phyloP scores from a whole-genome alignment of 106 monocot species.

The Dioscorea dumetorum region DNA sequence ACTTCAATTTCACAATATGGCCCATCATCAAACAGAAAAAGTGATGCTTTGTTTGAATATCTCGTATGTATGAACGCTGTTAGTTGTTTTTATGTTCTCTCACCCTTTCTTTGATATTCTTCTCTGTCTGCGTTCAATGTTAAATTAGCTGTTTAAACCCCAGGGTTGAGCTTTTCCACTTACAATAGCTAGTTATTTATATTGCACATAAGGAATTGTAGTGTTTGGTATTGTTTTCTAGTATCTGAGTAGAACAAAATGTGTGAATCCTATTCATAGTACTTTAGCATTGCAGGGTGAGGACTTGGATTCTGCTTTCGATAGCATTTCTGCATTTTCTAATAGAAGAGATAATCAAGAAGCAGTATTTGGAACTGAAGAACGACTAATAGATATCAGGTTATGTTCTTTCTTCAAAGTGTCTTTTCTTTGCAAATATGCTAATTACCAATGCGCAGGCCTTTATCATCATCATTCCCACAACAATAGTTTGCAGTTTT shows the following conservation, averaged over 20 bases:
- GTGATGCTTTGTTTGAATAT: background rate
- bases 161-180: background rate
- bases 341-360: constrained; percentile 79
- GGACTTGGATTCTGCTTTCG: constrained; percentile 89
- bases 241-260: background rate
- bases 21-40: too few species aligned
- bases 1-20: too few species aligned
- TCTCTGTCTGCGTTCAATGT: background rate
- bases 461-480: too few species aligned
- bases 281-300: constrained; percentile 47
- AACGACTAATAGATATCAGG: constrained; percentile 86
- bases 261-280: background rate
- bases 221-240: background rate
- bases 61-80: background rate
- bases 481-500: too few species aligned
- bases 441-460: too few species aligned
- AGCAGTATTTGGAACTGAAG: constrained; percentile 85
- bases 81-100: background rate
- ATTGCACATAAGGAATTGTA: background rate
- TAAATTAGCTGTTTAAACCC: background rate
- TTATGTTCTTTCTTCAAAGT: constrained; percentile 14
- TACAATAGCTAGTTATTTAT: background rate
- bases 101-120: background rate
- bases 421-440: background rate
- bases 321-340: constrained; percentile 97